Evolutionary conservation across 768 basidiomycete species (phyloP).

Genomic region (Auriscalpium microsporum): DNA sequence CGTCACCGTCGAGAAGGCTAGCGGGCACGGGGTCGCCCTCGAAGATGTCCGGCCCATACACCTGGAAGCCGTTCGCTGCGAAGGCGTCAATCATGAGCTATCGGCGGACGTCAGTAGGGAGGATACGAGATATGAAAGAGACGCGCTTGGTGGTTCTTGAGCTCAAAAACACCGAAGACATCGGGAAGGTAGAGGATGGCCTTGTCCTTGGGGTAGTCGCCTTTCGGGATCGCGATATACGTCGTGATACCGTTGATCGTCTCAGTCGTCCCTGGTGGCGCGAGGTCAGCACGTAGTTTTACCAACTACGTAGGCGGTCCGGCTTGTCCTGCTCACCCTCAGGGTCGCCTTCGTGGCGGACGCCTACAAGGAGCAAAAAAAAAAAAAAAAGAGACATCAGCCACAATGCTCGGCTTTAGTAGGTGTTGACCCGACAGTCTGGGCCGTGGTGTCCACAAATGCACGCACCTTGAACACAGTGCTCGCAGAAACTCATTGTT

Average conservation of each 20-base stretch:
- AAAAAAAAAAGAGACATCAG: not conserved
- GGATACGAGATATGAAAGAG: not conserved
- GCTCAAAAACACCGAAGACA: constrained; percentile 24
- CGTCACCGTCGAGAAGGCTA: constrained; percentile 12
- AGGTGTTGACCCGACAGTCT: not conserved
- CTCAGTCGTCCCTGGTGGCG: constrained; percentile 23
- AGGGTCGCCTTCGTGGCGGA: constrained; percentile 27
- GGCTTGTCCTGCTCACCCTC: constrained; percentile 19
- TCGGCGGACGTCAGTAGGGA: not conserved
- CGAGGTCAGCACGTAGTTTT: not conserved
- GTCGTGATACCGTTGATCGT: constrained; percentile 29
- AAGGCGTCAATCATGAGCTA: constrained; percentile 39
- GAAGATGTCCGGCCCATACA: constrained; percentile 12
- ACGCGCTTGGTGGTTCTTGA: constrained; percentile 26
- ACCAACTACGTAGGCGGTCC: not conserved
- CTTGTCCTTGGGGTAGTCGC: constrained; percentile 32
- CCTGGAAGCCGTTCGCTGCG: constrained; percentile 29
- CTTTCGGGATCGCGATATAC: constrained; percentile 33
- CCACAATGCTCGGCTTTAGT: too few species aligned
- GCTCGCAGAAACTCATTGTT: constrained; percentile 43
- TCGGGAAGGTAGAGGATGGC: constrained; percentile 36
- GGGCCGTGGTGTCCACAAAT: not conserved
- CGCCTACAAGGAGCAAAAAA: constrained; percentile 15
- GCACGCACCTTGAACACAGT: constrained; percentile 45
- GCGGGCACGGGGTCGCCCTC: constrained; percentile 19